Conservation (phyloP, 129 eudicot species). For the Smallanthus sonchifolius region DNA sequence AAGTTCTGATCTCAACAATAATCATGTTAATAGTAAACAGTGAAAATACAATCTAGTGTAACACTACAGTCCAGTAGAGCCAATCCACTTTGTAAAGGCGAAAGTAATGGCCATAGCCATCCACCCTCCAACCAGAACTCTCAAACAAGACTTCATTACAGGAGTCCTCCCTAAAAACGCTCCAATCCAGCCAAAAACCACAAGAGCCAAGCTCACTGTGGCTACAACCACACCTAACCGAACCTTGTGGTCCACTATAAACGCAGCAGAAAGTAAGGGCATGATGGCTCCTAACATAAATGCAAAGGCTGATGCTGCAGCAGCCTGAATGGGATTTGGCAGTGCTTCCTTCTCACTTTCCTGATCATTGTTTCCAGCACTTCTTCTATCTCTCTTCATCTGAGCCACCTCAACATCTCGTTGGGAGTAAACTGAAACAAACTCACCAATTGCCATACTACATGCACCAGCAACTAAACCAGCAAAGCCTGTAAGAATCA, state of each 20-base stretch:
- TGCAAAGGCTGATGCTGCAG: slow-evolving; percentile 39
- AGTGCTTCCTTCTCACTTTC: slow-evolving; percentile 16
- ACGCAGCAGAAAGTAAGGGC: slow-evolving; percentile 39
- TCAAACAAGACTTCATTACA: slow-evolving; percentile 26
- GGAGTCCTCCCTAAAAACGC: slow-evolving; percentile 33
- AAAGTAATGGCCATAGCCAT: slow-evolving; percentile 37
- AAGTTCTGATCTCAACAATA: not conserved
- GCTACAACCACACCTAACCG: slow-evolving; percentile 33
- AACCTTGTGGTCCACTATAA: slow-evolving; percentile 24
- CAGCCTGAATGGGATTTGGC: slow-evolving; percentile 38
- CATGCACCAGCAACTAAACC: slow-evolving; percentile 42
- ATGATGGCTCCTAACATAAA: slow-evolving; percentile 34
- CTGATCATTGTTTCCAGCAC: not conserved
- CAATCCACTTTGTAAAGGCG: slow-evolving; percentile 27
- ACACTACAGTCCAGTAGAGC: slow-evolving; percentile 29
- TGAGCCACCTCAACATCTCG: slow-evolving; percentile 25
- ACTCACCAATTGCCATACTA: slow-evolving; percentile 41
- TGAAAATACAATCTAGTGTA: slow-evolving; percentile 3
- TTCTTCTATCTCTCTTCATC: slow-evolving; percentile 23
- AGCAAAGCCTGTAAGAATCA: slow-evolving; percentile 39
- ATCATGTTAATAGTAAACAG: not conserved
- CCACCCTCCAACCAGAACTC: slow-evolving; percentile 41
- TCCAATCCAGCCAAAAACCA: slow-evolving; percentile 36
- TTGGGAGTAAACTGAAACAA: slow-evolving; percentile 30
- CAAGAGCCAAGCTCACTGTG: slow-evolving; percentile 31